A percentile compares a stretch with the other conserved stretches of the same genome.
These are phyloP conservation scores for Ulmus americana DNA, from an alignment of 331 rosid species.

Conservation along the genomic window DNA sequence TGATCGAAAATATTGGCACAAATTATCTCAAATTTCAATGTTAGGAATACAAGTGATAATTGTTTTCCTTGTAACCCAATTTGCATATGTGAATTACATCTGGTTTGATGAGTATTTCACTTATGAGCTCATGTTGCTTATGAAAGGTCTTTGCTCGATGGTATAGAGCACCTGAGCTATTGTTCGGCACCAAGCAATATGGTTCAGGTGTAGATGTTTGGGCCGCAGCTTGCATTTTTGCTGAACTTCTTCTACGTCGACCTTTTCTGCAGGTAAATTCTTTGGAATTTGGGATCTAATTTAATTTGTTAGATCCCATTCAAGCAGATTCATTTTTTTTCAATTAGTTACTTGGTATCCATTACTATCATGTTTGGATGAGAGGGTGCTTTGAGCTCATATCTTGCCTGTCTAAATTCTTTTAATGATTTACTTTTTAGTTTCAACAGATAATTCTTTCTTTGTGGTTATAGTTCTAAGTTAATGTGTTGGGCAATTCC, in stretches of 20 bases:
- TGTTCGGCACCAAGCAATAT: conserved; percentile 89
- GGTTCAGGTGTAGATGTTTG: conserved; percentile 96
- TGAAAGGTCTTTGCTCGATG: conserved; percentile 88
- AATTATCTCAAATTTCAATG: not conserved
- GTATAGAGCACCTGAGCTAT: conserved; percentile 97
- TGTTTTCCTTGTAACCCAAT: not conserved
- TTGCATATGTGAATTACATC: not conserved
- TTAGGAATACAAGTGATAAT: not conserved
- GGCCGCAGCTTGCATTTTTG: conserved; percentile 97
- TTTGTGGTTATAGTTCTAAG: too few species aligned
- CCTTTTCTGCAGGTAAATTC: conserved; percentile 82
- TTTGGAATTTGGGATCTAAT: not conserved
- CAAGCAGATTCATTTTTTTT: not conserved
- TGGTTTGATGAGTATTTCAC: conserved; percentile 1
- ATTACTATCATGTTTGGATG: too few species aligned
- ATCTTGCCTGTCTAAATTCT: too few species aligned
- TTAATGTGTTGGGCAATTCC: too few species aligned
- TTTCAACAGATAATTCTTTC: too few species aligned
- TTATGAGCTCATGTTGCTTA: conserved; percentile 13
- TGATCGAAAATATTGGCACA: not conserved
- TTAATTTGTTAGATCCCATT: not conserved
- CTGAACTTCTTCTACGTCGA: conserved; percentile 82
- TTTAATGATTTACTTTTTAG: too few species aligned
- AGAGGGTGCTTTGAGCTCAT: too few species aligned
- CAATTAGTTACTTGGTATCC: not conserved